Conservation (phyloP, 2,329 filamentous ascomycete species). For the Podosphaera aphanis region DNA sequence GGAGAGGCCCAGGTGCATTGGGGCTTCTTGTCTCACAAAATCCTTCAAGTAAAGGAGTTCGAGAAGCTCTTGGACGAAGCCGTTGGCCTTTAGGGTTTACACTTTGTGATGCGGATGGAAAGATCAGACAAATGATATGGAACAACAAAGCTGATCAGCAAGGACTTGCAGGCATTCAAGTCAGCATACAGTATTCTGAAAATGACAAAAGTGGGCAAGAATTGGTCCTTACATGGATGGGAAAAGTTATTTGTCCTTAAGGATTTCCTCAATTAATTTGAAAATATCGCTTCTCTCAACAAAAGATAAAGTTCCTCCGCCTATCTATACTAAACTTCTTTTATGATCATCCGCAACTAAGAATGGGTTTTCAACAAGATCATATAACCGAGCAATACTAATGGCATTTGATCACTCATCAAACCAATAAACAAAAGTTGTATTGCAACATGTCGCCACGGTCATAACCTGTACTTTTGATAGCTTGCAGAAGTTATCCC, state of each 20-base stretch:
- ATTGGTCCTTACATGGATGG: constrained; percentile 29
- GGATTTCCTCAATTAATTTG: not conserved
- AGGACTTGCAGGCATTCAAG: constrained; percentile 36
- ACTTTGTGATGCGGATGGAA: constrained; percentile 33
- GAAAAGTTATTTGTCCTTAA: constrained; percentile 14
- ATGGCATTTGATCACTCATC: too few relatives aligned
- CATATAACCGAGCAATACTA: too few relatives aligned
- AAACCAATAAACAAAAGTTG: too few relatives aligned
- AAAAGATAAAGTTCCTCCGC: too few relatives aligned
- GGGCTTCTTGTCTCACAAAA: constrained; percentile 47
- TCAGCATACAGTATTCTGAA: constrained; percentile 22
- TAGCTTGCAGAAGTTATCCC: too few relatives aligned
- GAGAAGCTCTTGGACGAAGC: constrained; percentile 45
- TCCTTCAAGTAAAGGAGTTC: constrained; percentile 54
- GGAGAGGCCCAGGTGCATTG: constrained; percentile 40
- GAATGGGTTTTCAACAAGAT: too few relatives aligned
- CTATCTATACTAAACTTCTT: too few relatives aligned
- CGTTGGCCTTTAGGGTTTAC: constrained; percentile 49
- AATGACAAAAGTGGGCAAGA: constrained; percentile 16
- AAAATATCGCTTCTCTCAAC: too few relatives aligned
- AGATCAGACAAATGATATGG: constrained; percentile 47
- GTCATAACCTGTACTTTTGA: too few relatives aligned
- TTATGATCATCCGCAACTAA: too few relatives aligned
- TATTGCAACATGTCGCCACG: too few relatives aligned
- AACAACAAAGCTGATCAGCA: constrained; percentile 38